Evolutionary conservation across 176 grass and related monocot species (phyloP).

Genomic region (Juncus inflexus): DNA sequence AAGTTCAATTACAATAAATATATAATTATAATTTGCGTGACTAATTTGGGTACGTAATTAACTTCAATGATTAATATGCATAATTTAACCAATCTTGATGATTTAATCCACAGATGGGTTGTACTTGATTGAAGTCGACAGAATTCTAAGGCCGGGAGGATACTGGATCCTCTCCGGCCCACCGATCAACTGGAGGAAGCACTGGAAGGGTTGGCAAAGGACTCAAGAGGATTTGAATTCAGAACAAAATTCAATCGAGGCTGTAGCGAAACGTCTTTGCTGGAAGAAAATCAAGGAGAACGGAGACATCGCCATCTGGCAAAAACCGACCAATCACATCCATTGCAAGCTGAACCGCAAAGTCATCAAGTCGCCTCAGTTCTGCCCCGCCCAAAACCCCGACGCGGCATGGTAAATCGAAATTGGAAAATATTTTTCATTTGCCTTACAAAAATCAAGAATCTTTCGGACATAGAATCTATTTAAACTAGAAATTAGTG

Average conservation of each 20-base stretch:
- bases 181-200: conserved; percentile 87
- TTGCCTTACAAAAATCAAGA: too few species aligned
- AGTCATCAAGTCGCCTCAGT: conserved; percentile 45
- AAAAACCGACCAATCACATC: conserved; percentile 79
- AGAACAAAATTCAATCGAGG: conserved; percentile 72
- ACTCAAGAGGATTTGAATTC: conserved; percentile 45
- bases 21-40: too few species aligned
- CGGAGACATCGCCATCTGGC: conserved; percentile 87
- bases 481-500: too few species aligned
- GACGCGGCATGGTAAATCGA: conserved; percentile 72
- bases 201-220: conserved; percentile 70
- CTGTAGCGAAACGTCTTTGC: conserved; percentile 61
- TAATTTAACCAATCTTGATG: conserved; percentile 20
- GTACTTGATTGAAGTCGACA: conserved; percentile 87
- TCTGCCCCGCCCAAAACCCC: conserved; percentile 50
- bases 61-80: too few species aligned
- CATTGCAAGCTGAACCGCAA: conserved; percentile 65
- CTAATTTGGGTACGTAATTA: too few species aligned
- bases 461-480: too few species aligned
- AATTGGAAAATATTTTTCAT: too few species aligned
- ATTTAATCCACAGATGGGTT: conserved; percentile 50
- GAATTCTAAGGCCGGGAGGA: conserved; percentile 80
- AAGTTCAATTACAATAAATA: too few species aligned
- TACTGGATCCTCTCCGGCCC: conserved; percentile 97
- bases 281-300: conserved; percentile 83